A percentile compares a stretch with the other conserved stretches of the same genome.
These are phyloP conservation scores for Betula pendula DNA, from an alignment of 306 rosid genomes.

Conservation along the genomic window DNA sequence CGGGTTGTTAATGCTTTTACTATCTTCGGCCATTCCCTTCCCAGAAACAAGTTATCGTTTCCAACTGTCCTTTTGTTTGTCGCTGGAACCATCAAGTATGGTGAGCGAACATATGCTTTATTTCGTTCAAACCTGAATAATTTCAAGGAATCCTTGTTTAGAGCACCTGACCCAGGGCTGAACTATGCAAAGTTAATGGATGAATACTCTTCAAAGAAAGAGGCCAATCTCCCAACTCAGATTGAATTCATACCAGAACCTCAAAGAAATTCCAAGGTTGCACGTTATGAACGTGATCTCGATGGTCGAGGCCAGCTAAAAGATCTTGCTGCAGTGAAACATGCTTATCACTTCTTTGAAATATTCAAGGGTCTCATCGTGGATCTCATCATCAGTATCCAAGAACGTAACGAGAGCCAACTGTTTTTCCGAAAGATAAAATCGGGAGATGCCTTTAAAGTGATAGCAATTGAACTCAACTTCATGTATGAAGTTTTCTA, in stretches of 20 bases:
- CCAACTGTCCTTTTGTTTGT: constrained; percentile 33
- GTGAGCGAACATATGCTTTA: constrained; percentile 33
- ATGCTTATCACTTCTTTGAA: constrained; percentile 22
- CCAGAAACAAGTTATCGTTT: constrained; percentile 30
- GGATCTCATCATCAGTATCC: constrained; percentile 27
- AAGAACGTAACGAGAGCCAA: constrained; percentile 30
- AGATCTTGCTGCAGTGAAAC: not conserved
- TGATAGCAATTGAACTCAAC: constrained; percentile 32
- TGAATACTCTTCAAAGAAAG: constrained; percentile 1
- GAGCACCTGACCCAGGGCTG: constrained; percentile 32
- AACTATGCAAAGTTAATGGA: constrained; percentile 40
- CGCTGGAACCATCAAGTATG: constrained; percentile 48
- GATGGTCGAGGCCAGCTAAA: rapidly evolving
- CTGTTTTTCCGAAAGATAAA: not conserved
- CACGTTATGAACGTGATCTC: not conserved
- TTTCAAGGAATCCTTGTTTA: constrained; percentile 24
- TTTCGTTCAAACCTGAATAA: constrained; percentile 26
- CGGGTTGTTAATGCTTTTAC: constrained; percentile 36
- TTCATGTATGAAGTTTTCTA: constrained; percentile 36
- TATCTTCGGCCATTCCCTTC: constrained; percentile 44
- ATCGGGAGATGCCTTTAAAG: not conserved
- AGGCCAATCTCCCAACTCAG: constrained; percentile 1
- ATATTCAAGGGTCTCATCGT: constrained; percentile 36
- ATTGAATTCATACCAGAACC: constrained; percentile 15
- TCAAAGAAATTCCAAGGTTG: not conserved